Evolutionary conservation across 805 yeast genomes (phyloP), one percentile per base, ranked within the genome.

Genomic region (Metschnikowia lachancei): DNA sequence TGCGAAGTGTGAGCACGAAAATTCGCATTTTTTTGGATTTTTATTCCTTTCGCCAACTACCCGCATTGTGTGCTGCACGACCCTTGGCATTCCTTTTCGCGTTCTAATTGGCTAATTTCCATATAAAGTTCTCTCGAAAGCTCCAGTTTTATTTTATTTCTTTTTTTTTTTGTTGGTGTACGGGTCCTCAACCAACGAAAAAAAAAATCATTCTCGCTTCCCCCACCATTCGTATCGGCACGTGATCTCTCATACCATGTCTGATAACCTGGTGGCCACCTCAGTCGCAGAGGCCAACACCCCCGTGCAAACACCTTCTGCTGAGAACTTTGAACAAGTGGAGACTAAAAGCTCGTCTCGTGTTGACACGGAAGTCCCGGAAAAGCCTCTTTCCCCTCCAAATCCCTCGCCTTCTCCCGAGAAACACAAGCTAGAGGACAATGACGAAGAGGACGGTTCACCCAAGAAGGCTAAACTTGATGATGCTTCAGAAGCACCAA

Each of bases 361-460:
- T 30, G 34, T 36, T 14, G 55, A 52, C 14, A 47, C 52, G 10
- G 59, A 45, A 36, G 46, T 42, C 19, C 64, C 67, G 0, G 72
- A 65, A 41, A 68, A 66, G 49, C 76, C 74, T 11, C 66, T 66
- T 38, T 72, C 74, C 36, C 78, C 74, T 13, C 77, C 76, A 8
- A 65, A 69, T 36, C 76, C 76, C 2, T 68, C 74, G 4, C 78
- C 78, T 7, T 63, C 69, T 20, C 74, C 74, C 0, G 70, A 61
- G 37, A 64, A 68, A 52, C 65, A 62, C 46, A 59, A 60, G 46
- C 47, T 63, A 46, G 65, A 65, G 28, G 66, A 63, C 8, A 66
- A 59, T 4, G 58, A 55, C 4, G 57, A 42, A 9, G 56, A 49
- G 5, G 44, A 22, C 12, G 20, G 4, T 12, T 51, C 50, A 11